phyloP scores from a whole-genome alignment of 768 basidiomycete species.

The Megacollybia marginata region DNA sequence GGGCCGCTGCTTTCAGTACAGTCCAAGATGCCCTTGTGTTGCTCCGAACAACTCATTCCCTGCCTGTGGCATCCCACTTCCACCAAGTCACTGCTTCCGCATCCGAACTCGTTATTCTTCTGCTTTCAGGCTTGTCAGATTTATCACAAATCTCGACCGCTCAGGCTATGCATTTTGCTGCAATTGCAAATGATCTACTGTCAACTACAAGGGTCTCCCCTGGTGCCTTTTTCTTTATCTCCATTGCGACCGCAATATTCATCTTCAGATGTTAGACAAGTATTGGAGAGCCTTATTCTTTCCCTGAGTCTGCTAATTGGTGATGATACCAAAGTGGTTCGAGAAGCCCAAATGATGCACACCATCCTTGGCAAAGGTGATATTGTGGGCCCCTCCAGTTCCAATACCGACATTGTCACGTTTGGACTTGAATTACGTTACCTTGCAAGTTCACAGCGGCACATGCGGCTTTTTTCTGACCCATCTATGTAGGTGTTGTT shows the following conservation, averaged over 20 bases:
- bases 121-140: constrained; percentile 55
- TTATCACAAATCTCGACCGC: constrained; percentile 53
- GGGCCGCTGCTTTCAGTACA: constrained; percentile 41
- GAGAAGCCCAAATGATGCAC: constrained; percentile 68
- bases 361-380: constrained; percentile 52
- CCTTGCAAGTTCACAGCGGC: constrained; percentile 35
- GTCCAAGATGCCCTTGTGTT: constrained; percentile 57
- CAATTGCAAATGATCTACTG: constrained; percentile 47
- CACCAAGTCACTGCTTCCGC: constrained; percentile 52
- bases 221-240: no score
- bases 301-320: constrained; percentile 55
- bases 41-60: constrained; percentile 47
- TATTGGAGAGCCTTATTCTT: constrained; percentile 51
- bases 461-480: constrained; percentile 1
- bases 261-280: constrained; percentile 39
- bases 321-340: constrained; percentile 63
- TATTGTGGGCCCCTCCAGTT: constrained; percentile 35
- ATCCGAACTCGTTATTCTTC: constrained; percentile 54
- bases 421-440: constrained; percentile 55
- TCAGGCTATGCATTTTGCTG: constrained; percentile 44
- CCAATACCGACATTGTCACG: constrained; percentile 59
- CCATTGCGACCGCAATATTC: no score
- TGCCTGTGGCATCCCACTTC: constrained; percentile 44
- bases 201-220: constrained; percentile 40
- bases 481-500: constrained; percentile 39